These are phyloP conservation scores for Porodaedalea pini DNA, from an alignment of 1,284 basidiomycete genomes.

Conservation along the genomic window DNA sequence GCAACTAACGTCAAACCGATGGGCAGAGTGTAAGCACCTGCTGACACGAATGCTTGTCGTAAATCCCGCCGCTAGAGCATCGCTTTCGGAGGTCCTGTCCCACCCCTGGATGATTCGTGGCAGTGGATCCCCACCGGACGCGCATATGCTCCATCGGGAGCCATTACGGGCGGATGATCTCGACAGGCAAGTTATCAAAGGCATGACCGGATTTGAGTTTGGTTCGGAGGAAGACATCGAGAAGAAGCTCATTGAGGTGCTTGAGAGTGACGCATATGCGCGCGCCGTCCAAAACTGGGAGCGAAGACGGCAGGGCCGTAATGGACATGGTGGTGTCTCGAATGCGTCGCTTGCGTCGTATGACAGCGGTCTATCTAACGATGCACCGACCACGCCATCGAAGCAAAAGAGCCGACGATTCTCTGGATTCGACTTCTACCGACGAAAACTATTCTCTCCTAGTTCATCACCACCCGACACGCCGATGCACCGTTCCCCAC, in stretches of 20 bases:
- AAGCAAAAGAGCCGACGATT: slow-evolving; percentile 62
- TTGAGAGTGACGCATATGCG: slow-evolving; percentile 78
- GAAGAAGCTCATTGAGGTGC: slow-evolving; percentile 64
- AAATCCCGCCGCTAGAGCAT: slow-evolving; percentile 82
- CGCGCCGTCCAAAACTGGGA: slow-evolving; percentile 79
- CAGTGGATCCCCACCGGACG: slow-evolving; percentile 74
- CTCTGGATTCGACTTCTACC: slow-evolving; percentile 94
- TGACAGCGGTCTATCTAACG: slow-evolving; percentile 35
- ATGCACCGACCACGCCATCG: slow-evolving; percentile 41
- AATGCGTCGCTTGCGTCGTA: slow-evolving; percentile 68
- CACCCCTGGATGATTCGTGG: slow-evolving; percentile 97
- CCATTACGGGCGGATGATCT: slow-evolving; percentile 86
- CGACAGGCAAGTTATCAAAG: slow-evolving; percentile 80
- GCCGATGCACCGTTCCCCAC: slow-evolving; percentile 43
- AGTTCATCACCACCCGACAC: slow-evolving; percentile 56
- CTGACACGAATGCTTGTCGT: slow-evolving; percentile 96
- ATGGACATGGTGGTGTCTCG: slow-evolving; percentile 47
- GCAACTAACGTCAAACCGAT: not conserved
- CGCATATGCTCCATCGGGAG: slow-evolving; percentile 84
- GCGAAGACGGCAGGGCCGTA: slow-evolving; percentile 52
- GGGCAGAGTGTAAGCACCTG: slow-evolving; percentile 87
- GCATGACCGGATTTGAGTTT: slow-evolving; percentile 98
- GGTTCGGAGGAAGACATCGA: slow-evolving; percentile 87
- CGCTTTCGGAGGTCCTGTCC: slow-evolving; percentile 81
- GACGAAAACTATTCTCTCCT: slow-evolving; percentile 82